phyloP scores from a whole-genome alignment of 2,329 filamentous ascomycete genomes.

The Waltergamsia citrina region DNA sequence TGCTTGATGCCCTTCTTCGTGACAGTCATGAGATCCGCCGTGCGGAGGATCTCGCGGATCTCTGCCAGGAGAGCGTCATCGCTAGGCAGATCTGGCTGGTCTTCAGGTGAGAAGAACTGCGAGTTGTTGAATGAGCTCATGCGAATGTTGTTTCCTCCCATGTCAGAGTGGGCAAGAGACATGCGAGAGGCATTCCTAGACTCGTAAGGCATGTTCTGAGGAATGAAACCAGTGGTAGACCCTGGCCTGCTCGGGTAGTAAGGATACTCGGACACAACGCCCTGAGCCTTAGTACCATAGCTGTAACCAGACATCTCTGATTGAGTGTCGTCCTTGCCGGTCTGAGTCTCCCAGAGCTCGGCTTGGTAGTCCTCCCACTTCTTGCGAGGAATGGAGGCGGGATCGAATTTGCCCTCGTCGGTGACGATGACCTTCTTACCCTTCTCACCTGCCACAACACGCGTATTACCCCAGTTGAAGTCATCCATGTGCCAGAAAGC shows the following conservation, averaged over 20 bases:
- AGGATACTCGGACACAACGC: constrained; percentile 60
- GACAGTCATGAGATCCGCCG: constrained; percentile 91
- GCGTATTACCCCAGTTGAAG: constrained; percentile 98
- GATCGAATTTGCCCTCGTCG: constrained; percentile 97
- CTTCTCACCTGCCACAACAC: constrained; percentile 89
- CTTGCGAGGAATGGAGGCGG: constrained; percentile 85
- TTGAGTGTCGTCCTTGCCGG: constrained; percentile 66
- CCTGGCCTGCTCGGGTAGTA: constrained; percentile 48
- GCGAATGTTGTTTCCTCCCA: constrained; percentile 37
- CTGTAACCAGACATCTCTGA: constrained; percentile 91
- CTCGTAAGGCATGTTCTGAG: constrained; percentile 44
- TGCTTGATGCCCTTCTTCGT: constrained; percentile 98
- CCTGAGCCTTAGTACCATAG: constrained; percentile 78
- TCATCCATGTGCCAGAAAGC: constrained; percentile 99
- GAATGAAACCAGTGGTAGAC: constrained; percentile 38
- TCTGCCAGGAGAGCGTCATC: constrained; percentile 88
- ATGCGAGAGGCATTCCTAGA: constrained; percentile 51
- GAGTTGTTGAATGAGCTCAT: constrained; percentile 53
- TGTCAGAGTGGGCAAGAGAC: constrained; percentile 71
- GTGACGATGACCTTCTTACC: constrained; percentile 88
- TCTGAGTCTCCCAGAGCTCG: constrained; percentile 94
- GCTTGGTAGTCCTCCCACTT: constrained; percentile 99
- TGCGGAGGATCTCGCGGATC: constrained; percentile 87
- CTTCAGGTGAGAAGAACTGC: constrained; percentile 51
- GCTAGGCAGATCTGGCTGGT: constrained; percentile 67